Base-by-base conservation (phyloP, 345 rosid species). In the Kernera saxatilis region DNA sequence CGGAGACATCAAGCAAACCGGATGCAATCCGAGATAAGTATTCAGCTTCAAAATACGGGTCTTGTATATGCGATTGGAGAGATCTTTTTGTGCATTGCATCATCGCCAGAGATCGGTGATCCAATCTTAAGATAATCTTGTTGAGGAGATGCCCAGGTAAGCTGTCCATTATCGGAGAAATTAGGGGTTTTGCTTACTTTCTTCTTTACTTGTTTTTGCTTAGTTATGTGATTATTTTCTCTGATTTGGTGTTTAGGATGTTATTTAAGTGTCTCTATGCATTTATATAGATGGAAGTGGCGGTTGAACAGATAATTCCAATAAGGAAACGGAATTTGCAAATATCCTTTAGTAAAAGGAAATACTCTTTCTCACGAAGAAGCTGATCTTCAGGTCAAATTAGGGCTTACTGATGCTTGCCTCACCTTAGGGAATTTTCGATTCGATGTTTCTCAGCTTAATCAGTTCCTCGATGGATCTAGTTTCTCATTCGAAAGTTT, bases 371-470 rank as follows among this genome's bases (percentile, higher is more conserved):
- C 90, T 68, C 79, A 48, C 41, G 85, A 84, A 26, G 87, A 81
- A 52, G 96, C 91, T 65, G 89, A 85, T 35, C 80, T 90, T 45
- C 85, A 82, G 8, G 70, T 90, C 43, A 69, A 82, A 49, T 69
- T 93, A 58, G 97, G 97, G 76, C 30, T 90, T 45, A 70, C 83
- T 26, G 77, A 80, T 73, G 81, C 92, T 32, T 67, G 46, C 50
- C 66, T 82, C 43, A 81, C 81, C n/a, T 68, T 82, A 0, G 67
- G 71, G 72, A 82, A 80, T 72, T 79, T 93, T 49, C 77, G 73
- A 48, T 63, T 93, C 63, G 87, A 83, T 73, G 70, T 64, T 41
- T 61, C 83, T 25, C 77, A 78, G 46, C 84, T 93, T 62, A 84
- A 86, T 71, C 75, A 45, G 50, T 76, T 85, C n/a, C 40, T 82